Percentiles rank a stretch among this genome's conserved stretches.
These are phyloP conservation scores for Orbilia javanica DNA, from an alignment of 2,329 filamentous ascomycete genomes.

Conservation along the genomic window DNA sequence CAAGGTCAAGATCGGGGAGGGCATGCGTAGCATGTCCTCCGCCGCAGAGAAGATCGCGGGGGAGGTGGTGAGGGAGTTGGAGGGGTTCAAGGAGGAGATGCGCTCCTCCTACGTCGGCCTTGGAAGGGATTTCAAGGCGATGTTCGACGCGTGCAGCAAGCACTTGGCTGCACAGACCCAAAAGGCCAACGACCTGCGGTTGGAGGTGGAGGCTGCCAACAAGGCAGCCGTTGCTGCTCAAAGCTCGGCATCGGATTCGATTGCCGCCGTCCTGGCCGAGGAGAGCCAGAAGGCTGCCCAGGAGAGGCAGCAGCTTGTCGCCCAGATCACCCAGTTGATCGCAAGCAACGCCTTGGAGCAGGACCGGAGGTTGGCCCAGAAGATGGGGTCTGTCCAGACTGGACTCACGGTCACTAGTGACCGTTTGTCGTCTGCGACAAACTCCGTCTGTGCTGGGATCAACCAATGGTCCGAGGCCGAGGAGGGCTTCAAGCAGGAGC, in stretches of 20 bases:
- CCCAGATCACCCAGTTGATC: slow-evolving; percentile 82
- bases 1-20: slow-evolving; percentile 85
- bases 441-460: slow-evolving; percentile 78
- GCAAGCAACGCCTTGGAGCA: slow-evolving; percentile 80
- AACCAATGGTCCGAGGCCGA: slow-evolving; percentile 79
- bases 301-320: slow-evolving; percentile 80
- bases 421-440: slow-evolving; percentile 75
- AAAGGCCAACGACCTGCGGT: slow-evolving; percentile 79
- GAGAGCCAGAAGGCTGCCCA: slow-evolving; percentile 79
- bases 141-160: slow-evolving; percentile 84
- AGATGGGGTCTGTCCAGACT: slow-evolving; percentile 74
- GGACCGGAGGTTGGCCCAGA: slow-evolving; percentile 76
- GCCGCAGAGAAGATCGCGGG: slow-evolving; percentile 90
- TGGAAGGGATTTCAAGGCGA: slow-evolving; percentile 84
- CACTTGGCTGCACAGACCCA: slow-evolving; percentile 81
- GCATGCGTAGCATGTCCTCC: slow-evolving; percentile 82
- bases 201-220: slow-evolving; percentile 79
- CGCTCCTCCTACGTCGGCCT: slow-evolving; percentile 86
- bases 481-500: slow-evolving; percentile 76
- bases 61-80: slow-evolving; percentile 87
- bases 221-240: slow-evolving; percentile 77
- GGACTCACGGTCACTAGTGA: slow-evolving; percentile 76
- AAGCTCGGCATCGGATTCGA: slow-evolving; percentile 71
- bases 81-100: slow-evolving; percentile 83
- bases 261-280: slow-evolving; percentile 74